These are phyloP conservation scores for Carex cristatella DNA, from an alignment of 176 grass and related monocot species.

Conservation along the genomic window DNA sequence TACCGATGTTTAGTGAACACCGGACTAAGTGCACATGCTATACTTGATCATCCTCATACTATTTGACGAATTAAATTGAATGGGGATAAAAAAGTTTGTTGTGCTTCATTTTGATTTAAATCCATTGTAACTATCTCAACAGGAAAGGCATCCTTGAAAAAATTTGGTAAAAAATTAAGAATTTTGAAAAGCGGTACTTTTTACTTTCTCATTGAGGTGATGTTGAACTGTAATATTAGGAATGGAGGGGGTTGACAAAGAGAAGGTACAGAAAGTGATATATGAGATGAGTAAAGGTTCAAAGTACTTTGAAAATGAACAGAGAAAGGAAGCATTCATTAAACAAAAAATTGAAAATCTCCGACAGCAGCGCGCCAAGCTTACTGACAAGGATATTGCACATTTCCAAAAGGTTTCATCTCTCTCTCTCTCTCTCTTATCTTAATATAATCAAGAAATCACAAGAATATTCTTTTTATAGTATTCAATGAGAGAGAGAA, in stretches of 20 bases:
- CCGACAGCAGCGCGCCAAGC: slow-evolving; percentile 33
- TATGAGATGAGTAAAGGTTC: slow-evolving; percentile 94
- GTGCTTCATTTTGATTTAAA: slow-evolving; percentile 1
- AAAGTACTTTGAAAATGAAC: slow-evolving; percentile 94
- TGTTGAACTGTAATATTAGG: slow-evolving; percentile 29
- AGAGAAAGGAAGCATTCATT: slow-evolving; percentile 63
- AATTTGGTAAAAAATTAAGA: neutral
- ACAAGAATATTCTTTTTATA: neutral
- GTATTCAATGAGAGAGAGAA: neutral
- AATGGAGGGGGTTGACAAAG: slow-evolving; percentile 94
- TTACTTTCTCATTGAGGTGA: neutral
- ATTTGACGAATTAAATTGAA: neutral
- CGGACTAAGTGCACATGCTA: slow-evolving; percentile 49
- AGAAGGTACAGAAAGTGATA: slow-evolving; percentile 83
- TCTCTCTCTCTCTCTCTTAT: neutral
- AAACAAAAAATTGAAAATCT: slow-evolving; percentile 81
- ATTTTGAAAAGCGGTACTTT: neutral
- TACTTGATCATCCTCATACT: neutral
- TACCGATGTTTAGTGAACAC: slow-evolving; percentile 27
- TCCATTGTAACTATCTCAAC: neutral
- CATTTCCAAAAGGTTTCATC: slow-evolving; percentile 67
- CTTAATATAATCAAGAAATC: neutral
- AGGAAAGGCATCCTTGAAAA: neutral
- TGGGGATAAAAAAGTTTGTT: neutral
- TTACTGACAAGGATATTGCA: slow-evolving; percentile 66